Conservation (phyloP, 257 asterid genomes). For the Nicotiana obtusifolia region DNA sequence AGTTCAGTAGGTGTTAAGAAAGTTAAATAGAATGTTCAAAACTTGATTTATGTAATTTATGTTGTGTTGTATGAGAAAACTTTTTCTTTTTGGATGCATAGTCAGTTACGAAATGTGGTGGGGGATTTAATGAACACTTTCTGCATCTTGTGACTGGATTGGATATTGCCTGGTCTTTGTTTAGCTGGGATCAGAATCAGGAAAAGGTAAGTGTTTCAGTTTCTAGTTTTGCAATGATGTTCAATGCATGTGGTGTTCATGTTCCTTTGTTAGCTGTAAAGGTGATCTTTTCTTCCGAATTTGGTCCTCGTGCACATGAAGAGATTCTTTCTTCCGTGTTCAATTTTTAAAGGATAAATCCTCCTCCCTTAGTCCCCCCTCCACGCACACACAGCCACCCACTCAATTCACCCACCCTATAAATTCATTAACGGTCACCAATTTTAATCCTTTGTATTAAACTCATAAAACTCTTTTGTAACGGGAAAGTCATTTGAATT, state of each 20-base stretch:
- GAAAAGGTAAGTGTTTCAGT: background rate
- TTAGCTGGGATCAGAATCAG: background rate
- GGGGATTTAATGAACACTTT: background rate
- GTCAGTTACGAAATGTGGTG: background rate
- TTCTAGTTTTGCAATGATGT: background rate
- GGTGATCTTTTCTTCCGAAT: constrained; percentile 6
- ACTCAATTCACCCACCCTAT: no score
- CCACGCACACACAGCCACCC: background rate
- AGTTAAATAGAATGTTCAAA: background rate
- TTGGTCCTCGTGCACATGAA: constrained; percentile 14
- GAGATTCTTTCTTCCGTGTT: constrained; percentile 13
- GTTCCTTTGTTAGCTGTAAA: constrained; percentile 23
- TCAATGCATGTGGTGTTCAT: background rate
- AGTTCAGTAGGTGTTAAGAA: background rate
- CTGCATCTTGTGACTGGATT: background rate
- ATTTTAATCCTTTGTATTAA: no score
- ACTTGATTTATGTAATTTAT: background rate
- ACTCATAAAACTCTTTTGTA: no score
- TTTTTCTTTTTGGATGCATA: background rate
- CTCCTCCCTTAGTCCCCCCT: background rate
- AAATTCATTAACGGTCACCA: no score
- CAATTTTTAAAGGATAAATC: background rate
- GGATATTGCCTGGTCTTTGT: background rate
- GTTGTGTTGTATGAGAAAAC: background rate
- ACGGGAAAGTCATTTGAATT: no score